These are phyloP conservation scores for Solanum sparsipilum DNA, from an alignment of 257 asterid species.

Conservation along the genomic window DNA sequence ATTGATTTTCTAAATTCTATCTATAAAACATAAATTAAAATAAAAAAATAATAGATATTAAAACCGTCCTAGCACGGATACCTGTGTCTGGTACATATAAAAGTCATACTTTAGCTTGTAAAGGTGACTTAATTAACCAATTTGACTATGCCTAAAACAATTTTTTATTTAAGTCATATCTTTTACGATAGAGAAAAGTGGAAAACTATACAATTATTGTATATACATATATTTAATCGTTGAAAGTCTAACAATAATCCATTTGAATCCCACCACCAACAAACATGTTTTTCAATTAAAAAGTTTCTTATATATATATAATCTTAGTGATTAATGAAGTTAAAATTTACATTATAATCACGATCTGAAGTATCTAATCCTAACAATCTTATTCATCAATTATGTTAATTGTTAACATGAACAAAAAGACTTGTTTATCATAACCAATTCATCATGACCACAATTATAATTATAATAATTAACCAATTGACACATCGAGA, in stretches of 20 bases:
- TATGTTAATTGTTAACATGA: background rate
- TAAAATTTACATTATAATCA: background rate
- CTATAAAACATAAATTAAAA: too few relatives aligned
- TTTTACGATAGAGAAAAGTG: too few relatives aligned
- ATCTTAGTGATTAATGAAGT: background rate
- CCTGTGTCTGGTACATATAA: background rate
- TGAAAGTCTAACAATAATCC: background rate
- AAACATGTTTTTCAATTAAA: too few relatives aligned
- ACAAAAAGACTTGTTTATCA: background rate
- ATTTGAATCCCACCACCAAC: background rate
- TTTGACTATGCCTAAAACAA: background rate
- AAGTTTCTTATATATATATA: background rate
- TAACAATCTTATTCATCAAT: background rate
- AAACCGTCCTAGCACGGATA: accelerated
- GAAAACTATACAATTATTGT: too few relatives aligned
- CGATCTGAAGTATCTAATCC: too few relatives aligned
- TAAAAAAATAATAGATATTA: too few relatives aligned
- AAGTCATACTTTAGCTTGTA: background rate
- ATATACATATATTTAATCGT: background rate
- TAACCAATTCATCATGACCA: background rate
- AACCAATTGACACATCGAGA: background rate
- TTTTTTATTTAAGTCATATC: too few relatives aligned
- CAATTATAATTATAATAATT: background rate
- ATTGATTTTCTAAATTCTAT: too few relatives aligned
- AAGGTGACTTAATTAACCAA: background rate